Base-by-base conservation (phyloP, 768 basidiomycete genomes). In the Mycena albidolilacea region DNA sequence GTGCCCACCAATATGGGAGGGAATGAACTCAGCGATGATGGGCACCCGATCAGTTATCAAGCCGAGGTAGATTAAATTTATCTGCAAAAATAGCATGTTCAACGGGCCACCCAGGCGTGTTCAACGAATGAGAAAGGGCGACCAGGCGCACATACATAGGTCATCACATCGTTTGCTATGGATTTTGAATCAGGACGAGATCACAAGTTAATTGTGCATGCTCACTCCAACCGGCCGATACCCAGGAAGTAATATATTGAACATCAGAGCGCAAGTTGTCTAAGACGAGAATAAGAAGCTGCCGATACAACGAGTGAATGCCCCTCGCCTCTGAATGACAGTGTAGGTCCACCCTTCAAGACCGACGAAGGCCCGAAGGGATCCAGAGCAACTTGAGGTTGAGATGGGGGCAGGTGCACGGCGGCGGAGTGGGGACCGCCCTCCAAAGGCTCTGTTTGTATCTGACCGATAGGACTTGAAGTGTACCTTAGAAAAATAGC, bases 141-240 rank as follows among this genome's bases (percentile, higher is more conserved):
- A n/a, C 11, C 15, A 44, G 50, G 55, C n/a, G 14, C 19, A 75
- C 87, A 75, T 71, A 90, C 90, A 78, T 90, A 91, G 69, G 92
- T 92, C 89, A 93, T 92, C 39, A 93, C 91, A 82, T 93, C 92
- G 84, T 94, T 94, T 8, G 92, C 92, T 93, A 58, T 35, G 39
- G 64, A 54, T 55, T 44, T 73, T 71, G 50, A 44, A 61, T 67
- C 54, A 66, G 79, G 58, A 65, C 60, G 5, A 37, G n/a, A 57
- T 35, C 30, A 46, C 17, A 57, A 35, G 52, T 11, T 74, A 70
- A 54, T 3, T 69, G 15, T 39, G 57, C 54, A 60, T 39, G 86
- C 90, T 76, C 78, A 90, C 90, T 93, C 93, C 93, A 94, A 50
- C 93, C 93, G n/a, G 92, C 92, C 46, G 90, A 90, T 50, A 90